A percentile compares a stretch with the other conserved stretches of the same genome.
These are phyloP conservation scores for Quercus bicolor DNA, from an alignment of 306 rosid genomes.

Conservation along the genomic window DNA sequence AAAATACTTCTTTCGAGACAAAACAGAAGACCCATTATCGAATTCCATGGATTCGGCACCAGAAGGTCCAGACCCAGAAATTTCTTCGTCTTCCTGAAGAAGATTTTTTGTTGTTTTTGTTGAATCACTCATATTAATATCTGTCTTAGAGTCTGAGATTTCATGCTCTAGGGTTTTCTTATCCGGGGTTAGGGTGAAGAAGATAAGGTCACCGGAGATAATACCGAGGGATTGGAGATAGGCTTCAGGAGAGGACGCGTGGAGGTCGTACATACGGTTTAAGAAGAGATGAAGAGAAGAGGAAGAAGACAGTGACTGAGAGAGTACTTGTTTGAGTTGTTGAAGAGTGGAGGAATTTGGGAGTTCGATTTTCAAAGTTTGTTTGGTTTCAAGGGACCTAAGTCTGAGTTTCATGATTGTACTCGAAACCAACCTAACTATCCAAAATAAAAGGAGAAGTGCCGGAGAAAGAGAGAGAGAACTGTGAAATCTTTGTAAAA, in stretches of 20 bases:
- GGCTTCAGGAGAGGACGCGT: slow-evolving; percentile 33
- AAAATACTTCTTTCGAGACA: slow-evolving; percentile 20
- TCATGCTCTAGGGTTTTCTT: too few relatives aligned
- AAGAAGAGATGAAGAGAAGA: slow-evolving; percentile 59
- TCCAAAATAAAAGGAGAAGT: too few relatives aligned
- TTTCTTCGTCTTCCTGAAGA: neutral
- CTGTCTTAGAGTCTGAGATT: too few relatives aligned
- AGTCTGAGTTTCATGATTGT: too few relatives aligned
- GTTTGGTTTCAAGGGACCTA: slow-evolving; percentile 13
- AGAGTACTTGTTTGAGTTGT: slow-evolving; percentile 41
- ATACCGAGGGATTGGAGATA: slow-evolving; percentile 56
- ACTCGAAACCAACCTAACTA: too few relatives aligned
- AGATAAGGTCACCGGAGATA: slow-evolving; percentile 66
- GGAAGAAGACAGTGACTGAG: slow-evolving; percentile 29
- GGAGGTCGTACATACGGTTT: slow-evolving; percentile 64
- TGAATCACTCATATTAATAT: too few relatives aligned
- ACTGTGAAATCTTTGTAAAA: too few relatives aligned
- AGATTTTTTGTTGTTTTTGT: too few relatives aligned
- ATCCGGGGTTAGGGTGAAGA: slow-evolving; percentile 46
- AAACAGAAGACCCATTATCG: slow-evolving; percentile 36
- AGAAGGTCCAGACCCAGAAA: neutral
- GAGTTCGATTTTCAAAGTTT: slow-evolving; percentile 57
- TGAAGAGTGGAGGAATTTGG: slow-evolving; percentile 38
- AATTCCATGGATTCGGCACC: slow-evolving; percentile 22
- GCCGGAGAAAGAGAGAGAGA: too few relatives aligned